Conservation (phyloP, 1,139 yeast species). For the Candida dubliniensis region DNA sequence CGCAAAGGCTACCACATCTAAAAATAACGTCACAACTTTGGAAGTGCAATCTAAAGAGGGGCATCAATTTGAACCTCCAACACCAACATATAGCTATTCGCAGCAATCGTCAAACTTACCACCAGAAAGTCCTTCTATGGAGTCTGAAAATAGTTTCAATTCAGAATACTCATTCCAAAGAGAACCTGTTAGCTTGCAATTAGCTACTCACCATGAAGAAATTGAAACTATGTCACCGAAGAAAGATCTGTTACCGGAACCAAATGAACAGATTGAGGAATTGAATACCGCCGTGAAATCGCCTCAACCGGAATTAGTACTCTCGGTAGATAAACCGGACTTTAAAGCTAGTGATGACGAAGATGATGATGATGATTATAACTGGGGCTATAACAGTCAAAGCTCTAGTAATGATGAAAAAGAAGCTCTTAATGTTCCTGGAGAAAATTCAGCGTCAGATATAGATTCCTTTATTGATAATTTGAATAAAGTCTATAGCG, state of each 20-base stretch:
- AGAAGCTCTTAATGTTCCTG: background rate
- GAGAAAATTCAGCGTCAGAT: conserved; percentile 4
- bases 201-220: conserved; percentile 10
- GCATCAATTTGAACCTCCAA: conserved; percentile 27
- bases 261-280: background rate
- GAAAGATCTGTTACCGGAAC: no score
- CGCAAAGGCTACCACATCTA: background rate
- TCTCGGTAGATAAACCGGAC: conserved; percentile 13
- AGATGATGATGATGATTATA: conserved; percentile 20
- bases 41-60: background rate
- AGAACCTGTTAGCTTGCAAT: conserved; percentile 30
- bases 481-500: conserved; percentile 14
- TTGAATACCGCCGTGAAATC: background rate
- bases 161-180: conserved; percentile 40
- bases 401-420: conserved; percentile 21
- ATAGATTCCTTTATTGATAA: conserved; percentile 39
- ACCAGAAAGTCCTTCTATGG: conserved; percentile 25
- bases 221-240: background rate
- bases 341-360: conserved; percentile 9
- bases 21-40: no score
- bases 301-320: conserved; percentile 7
- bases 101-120: conserved; percentile 7
- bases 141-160: conserved; percentile 31
- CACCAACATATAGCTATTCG: conserved; percentile 23
- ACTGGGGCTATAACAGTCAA: conserved; percentile 31